Evolutionary conservation across 768 basidiomycete genomes (phyloP), one percentile per base, ranked within the genome.

Genomic region (Pleurotus sapidus): DNA sequence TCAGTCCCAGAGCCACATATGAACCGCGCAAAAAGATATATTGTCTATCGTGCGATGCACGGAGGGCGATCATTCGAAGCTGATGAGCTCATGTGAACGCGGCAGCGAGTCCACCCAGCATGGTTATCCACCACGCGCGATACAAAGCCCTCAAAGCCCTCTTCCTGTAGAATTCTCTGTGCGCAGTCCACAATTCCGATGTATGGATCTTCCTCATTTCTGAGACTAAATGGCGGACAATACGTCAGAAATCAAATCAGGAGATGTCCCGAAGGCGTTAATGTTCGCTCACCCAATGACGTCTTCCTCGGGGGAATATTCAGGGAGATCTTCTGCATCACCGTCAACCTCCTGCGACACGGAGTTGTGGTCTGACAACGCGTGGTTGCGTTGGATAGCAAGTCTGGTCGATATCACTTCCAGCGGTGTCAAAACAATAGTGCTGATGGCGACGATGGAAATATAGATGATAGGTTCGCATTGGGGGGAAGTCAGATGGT

Each of bases 91-190:
- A 81, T 57, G 73, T 74, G 61, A 83, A 76, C n/a, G 84, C 82
- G 60, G 82, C 86, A 49, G 67, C 73, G 34, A 88, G 67, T 40
- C 82, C 81, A 25, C 83, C 87, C 40, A 91, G 62, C 68, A 89
- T 74, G 3, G 88, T 91, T 49, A 92, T 66, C 92, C 91, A 93
- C 91, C 91, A 93, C 4, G 87, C 92, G 34, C 91, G 86, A 66
- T 90, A 92, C 55, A 95, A 68, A 0, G 89, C 79, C 61, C 69
- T 67, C 73, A 80, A 81, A 1, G n/a, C 93, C 93, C 68, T 95
- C 93, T 69, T 95, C 92, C 34, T 87, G 79, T 11, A 88, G 66
- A 34, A 93, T 91, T 61, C 84, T 79, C 70, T 88, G 89, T 9
- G 77, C 84, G 58, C 91, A 93, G 66, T 94, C 89, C 6, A 82